A percentile compares a stretch with the other conserved stretches of the same genome.
phyloP scores from a whole-genome alignment of 129 eudicot species.

The Tagetes patula region DNA sequence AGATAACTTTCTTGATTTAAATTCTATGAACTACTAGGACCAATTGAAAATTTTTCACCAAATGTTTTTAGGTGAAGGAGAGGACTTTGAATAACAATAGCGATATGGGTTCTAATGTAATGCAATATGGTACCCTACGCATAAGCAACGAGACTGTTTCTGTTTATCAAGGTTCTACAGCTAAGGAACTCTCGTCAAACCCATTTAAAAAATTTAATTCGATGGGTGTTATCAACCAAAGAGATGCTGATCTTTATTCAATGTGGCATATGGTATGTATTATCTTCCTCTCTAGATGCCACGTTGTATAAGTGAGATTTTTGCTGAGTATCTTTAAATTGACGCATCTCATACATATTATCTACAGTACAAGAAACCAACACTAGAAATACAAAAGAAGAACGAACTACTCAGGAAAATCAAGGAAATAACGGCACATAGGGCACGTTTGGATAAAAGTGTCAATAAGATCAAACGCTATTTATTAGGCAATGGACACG shows the following conservation, averaged over 20 bases:
- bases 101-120: slow-evolving; percentile 73
- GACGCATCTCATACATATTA: background rate
- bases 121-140: slow-evolving; percentile 67
- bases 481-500: slow-evolving; percentile 45
- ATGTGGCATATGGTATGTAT: slow-evolving; percentile 55
- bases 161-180: slow-evolving; percentile 67
- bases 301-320: no score
- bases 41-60: no score
- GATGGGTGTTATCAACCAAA: slow-evolving; percentile 58
- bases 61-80: slow-evolving; percentile 51
- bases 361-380: slow-evolving; percentile 49
- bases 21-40: no score
- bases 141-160: slow-evolving; percentile 56
- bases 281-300: no score
- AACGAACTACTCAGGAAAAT: slow-evolving; percentile 48
- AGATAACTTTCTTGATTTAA: no score
- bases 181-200: slow-evolving; percentile 46
- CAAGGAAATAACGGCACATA: slow-evolving; percentile 43
- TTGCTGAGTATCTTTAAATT: background rate
- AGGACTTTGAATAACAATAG: slow-evolving; percentile 61
- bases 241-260: slow-evolving; percentile 67
- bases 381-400: slow-evolving; percentile 36
- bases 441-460: slow-evolving; percentile 65
- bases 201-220: slow-evolving; percentile 18
- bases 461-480: slow-evolving; percentile 36